A percentile compares a stretch with the other conserved stretches of the same genome.
phyloP scores from a whole-genome alignment of 192 early-diverging fungal genomes.

The Backusella mclennaniae region DNA sequence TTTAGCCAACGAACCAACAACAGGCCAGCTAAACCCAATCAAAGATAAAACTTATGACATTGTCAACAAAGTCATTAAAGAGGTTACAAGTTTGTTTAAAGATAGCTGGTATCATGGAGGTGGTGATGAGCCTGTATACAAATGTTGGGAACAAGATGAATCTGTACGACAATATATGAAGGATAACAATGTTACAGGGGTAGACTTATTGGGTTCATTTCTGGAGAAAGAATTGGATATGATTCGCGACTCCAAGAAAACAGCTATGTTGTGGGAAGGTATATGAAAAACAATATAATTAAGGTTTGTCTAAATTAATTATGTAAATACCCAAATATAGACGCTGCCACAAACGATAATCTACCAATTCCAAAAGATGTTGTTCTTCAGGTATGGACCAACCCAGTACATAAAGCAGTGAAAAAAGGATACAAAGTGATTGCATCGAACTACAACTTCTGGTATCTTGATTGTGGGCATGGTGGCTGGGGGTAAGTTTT shows the following conservation, averaged over 20 bases:
- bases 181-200: conserved; percentile 23
- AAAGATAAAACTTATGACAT: conserved; percentile 62
- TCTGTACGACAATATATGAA: conserved; percentile 37
- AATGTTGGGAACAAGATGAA: conserved; percentile 61
- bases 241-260: conserved; percentile 43
- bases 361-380: conserved; percentile 54
- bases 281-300: conserved; percentile 1
- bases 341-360: conserved; percentile 48
- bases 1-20: conserved; percentile 67
- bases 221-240: conserved; percentile 44
- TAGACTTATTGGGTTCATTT: conserved; percentile 40
- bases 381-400: conserved; percentile 73
- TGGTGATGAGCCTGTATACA: conserved; percentile 71
- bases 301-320: background rate
- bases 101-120: conserved; percentile 78
- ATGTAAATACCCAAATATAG: conserved; percentile 21
- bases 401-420: conserved; percentile 55
- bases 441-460: conserved; percentile 60
- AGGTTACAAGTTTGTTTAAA: conserved; percentile 63
- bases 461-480: conserved; percentile 81
- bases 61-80: conserved; percentile 61
- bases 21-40: conserved; percentile 80
- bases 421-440: conserved; percentile 65
- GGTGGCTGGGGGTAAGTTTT: conserved; percentile 62
- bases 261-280: conserved; percentile 80